Percentiles rank a stretch among this genome's conserved stretches.
These are phyloP conservation scores for Laguncularia racemosa DNA, from an alignment of 345 rosid species.

Conservation along the genomic window DNA sequence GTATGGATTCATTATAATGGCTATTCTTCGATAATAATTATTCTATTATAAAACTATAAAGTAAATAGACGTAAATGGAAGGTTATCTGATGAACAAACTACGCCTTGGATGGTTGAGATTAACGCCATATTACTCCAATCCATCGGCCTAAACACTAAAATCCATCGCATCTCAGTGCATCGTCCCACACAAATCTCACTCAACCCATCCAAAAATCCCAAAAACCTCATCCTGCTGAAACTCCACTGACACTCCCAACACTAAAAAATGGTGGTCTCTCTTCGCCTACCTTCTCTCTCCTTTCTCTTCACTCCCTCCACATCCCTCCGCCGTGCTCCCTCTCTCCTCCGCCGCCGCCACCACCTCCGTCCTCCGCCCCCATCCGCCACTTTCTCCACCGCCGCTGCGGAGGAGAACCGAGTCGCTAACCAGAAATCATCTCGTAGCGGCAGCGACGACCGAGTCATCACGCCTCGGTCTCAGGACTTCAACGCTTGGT, in stretches of 20 bases:
- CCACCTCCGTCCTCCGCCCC: constrained; percentile 14
- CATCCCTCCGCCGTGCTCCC: constrained; percentile 21
- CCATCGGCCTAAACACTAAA: no score
- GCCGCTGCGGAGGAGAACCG: constrained; percentile 46
- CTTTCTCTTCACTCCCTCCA: constrained; percentile 36
- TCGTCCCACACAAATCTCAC: no score
- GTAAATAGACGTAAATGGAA: no score
- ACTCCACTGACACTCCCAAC: not conserved
- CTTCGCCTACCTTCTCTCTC: constrained; percentile 56
- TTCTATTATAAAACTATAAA: no score
- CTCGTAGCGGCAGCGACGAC: constrained; percentile 23
- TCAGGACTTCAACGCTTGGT: constrained; percentile 93
- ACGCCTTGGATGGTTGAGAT: no score
- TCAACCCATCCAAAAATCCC: no score
- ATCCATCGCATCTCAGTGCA: no score
- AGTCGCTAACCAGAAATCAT: constrained; percentile 27
- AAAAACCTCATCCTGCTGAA: no score
- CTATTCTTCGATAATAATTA: no score
- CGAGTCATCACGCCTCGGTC: constrained; percentile 75
- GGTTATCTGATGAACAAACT: no score
- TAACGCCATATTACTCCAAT: no score
- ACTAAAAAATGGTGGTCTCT: constrained; percentile 44
- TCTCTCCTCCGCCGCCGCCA: constrained; percentile 23
- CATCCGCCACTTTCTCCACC: constrained; percentile 44
- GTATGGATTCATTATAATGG: no score